Evolutionary conservation across 2,329 filamentous ascomycete genomes (phyloP), one percentile per base, ranked within the genome.

Genomic region (Aspergillus amoenus): DNA sequence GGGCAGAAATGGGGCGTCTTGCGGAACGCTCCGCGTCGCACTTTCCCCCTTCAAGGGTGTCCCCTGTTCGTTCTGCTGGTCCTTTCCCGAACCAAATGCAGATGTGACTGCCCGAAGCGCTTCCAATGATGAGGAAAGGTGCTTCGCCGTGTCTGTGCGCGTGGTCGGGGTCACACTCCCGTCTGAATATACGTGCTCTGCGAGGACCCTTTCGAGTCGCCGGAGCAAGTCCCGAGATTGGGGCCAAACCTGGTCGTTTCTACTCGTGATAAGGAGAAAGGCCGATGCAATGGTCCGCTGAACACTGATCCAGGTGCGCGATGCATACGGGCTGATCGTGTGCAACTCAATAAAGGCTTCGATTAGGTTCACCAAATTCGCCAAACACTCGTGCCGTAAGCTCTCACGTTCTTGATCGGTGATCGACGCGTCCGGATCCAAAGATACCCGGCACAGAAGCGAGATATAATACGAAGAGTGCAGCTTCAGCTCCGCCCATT

Each of bases 381-480:
- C 74, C 47, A 85, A 75, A 62, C 82, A 85, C 44, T 79, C 78
- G 56, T 80, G 78, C 42, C 79, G 78, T 60, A 84, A 67, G 12
- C 64, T 34, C 7, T 58, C 63, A 15, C 70, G 70, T 32, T 66
- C 68, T 6, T 69, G 55, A 64, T 76, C 60, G 73, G 80, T 53
- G 71, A 77, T 34, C 21, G 76, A 74, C 3, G 76, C 73, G 18
- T 71, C 62, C 6, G 67, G 66, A 40, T 73, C 70, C 61, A 86
- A 77, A 2, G 83, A 82, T 8, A 82, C 80, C 9, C 83, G 80
- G 62, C 82, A 85, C 8, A 85, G 74, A 62, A 85, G 82, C 4
- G 82, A 84, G 48, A 81, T 79, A 56, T 83, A 79, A 69, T 85
- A 86, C 5, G 81, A 84, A n/a, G 81, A 81, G 67, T 86, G 83